phyloP scores from a whole-genome alignment of 208 protist species.

The Trypanosoma grayi region DNA sequence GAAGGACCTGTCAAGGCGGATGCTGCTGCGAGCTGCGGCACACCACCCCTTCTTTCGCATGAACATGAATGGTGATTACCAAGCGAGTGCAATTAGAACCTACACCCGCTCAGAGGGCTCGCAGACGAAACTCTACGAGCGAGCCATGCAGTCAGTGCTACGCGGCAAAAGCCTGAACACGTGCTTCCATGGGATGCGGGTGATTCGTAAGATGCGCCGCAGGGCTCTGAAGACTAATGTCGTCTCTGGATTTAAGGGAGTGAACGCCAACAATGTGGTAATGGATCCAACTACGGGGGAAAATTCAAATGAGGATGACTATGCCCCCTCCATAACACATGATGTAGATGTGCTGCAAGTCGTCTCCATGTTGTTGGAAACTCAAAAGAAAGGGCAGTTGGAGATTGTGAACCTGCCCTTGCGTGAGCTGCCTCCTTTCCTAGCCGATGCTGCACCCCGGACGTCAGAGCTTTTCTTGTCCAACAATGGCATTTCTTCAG shows the following conservation, averaged over 20 bases:
- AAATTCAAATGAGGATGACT: too few relatives aligned
- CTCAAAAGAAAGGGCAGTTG: slow-evolving; percentile 13
- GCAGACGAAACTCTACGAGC: slow-evolving; percentile 35
- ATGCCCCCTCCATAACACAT: too few relatives aligned
- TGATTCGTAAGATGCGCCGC: slow-evolving; percentile 42
- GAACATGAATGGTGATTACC: not conserved
- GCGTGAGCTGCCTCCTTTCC: slow-evolving; percentile 17
- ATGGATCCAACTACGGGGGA: too few relatives aligned
- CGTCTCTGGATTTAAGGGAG: too few relatives aligned
- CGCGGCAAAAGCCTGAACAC: slow-evolving; percentile 57
- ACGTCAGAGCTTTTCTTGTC: slow-evolving; percentile 32
- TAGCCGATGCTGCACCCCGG: slow-evolving; percentile 21
- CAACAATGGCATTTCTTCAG: slow-evolving; percentile 38
- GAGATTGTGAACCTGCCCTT: slow-evolving; percentile 22
- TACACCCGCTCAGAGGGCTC: not conserved
- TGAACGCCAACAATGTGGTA: too few relatives aligned
- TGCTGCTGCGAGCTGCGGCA: slow-evolving; percentile 49
- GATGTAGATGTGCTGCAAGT: slow-evolving; percentile 2
- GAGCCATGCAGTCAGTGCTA: slow-evolving; percentile 39
- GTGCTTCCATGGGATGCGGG: slow-evolving; percentile 58
- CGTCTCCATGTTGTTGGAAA: slow-evolving; percentile 10
- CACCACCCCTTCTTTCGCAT: slow-evolving; percentile 57
- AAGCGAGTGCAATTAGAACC: too few relatives aligned
- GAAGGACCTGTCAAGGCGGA: slow-evolving; percentile 56
- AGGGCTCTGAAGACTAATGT: slow-evolving; percentile 22